Evolutionary conservation across 805 yeast species (phyloP), one percentile per base, ranked within the genome.

Genomic region (Starmerella potacharoeniae): DNA sequence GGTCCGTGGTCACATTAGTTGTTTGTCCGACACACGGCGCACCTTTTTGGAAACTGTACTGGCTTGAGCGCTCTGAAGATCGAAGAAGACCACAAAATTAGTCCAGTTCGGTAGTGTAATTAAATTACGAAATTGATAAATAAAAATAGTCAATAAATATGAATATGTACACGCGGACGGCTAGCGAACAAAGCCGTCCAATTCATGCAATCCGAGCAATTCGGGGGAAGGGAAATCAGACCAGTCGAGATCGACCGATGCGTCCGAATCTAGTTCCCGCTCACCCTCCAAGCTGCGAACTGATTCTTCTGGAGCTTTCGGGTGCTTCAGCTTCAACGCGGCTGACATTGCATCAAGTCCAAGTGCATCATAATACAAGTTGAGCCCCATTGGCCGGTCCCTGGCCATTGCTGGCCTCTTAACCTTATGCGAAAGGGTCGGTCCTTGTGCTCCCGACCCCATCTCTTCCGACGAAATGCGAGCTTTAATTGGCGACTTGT

Each of bases 361-460:
- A 6, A 63, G 47, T 5, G 45, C 47, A 45, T 66, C 69, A 49
- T 66, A 66, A 51, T 66, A 66, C 11, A 65, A 59, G 53, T 66
- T 66, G 40, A 60, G 47, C 7, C 49, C 49, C 31, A 46, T 16
- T 3, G 40, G 6, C 40, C 9, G 34, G 6, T 22, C 49, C 5
- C 29, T 8, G 10, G 17, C 9, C 10, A 44, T 13, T 29, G 44
- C 45, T 22, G 37, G 55, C 13, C 14, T 5, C 41, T 42, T 28
- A 22, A 29, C 16, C 22, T 29, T 22, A 29, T 28, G n/a, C 4
- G 13, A 14, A 10, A 36, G 2, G 9, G 39, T 11, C 13, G 14
- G 13, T 14, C 7, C 7, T 36, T 14, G 17, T 4, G n/a, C 6
- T 9, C 8, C 16, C 11, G 2, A 9, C n/a, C 16, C 34, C 45